These are phyloP conservation scores for Mitragyna speciosa DNA, from an alignment of 257 asterid genomes.

Conservation along the genomic window DNA sequence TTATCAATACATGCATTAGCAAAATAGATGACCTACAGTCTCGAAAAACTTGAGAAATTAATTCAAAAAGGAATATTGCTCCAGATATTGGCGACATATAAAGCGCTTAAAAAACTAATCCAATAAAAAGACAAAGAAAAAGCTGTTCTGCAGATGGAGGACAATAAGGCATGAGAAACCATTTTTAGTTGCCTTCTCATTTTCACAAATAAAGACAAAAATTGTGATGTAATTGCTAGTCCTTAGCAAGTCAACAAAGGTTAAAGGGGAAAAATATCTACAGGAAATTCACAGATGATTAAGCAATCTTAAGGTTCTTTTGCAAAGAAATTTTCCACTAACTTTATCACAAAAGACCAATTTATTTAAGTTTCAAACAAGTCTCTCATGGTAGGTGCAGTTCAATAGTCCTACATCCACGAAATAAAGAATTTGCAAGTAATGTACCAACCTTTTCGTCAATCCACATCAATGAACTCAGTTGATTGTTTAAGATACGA, in stretches of 20 bases:
- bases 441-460: conserved; percentile 80
- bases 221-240: neutral
- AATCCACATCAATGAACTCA: conserved; percentile 90
- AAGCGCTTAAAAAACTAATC: neutral
- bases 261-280: neutral
- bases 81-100: neutral
- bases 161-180: neutral
- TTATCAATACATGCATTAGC: neutral
- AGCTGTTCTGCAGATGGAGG: neutral
- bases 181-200: neutral
- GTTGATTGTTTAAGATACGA: conserved; percentile 83
- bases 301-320: neutral
- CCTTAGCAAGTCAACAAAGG: neutral
- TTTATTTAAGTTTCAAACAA: too few species aligned
- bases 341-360: neutral
- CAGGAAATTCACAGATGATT: neutral
- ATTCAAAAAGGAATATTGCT: neutral
- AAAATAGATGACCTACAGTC: neutral
- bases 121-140: neutral
- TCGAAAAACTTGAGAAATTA: neutral
- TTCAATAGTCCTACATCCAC: neutral
- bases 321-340: neutral
- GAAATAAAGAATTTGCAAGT: neutral
- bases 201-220: neutral
- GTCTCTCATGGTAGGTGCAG: neutral